Percentiles rank a stretch among this genome's conserved stretches.
Evolutionary conservation across 2,329 filamentous ascomycete species (phyloP).

Genomic region (Microdochium paspali): DNA sequence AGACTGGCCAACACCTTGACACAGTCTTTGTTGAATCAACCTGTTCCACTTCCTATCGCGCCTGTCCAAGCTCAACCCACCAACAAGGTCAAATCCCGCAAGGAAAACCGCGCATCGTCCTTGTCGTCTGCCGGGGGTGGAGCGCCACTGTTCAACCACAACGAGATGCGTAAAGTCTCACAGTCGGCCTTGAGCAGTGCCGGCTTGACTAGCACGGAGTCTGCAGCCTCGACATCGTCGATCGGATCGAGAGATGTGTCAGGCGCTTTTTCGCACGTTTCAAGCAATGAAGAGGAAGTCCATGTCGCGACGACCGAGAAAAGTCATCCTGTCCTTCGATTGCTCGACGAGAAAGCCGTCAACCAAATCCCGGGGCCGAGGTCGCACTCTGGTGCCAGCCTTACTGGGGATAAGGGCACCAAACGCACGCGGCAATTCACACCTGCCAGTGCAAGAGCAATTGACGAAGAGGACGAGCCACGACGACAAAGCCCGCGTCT

Average conservation of each 20-base stretch:
- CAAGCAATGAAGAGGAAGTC: not conserved
- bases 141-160: conserved; percentile 10
- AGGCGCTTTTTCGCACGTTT: conserved; percentile 1
- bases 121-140: conserved; percentile 7
- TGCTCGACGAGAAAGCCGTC: conserved; percentile 8
- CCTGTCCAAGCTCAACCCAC: conserved; percentile 20
- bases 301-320: not conserved
- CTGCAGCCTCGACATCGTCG: not conserved
- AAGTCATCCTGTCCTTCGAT: conserved; percentile 5
- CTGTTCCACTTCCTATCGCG: conserved; percentile 25
- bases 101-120: conserved; percentile 26
- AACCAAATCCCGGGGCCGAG: not conserved
- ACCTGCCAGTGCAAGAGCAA: conserved; percentile 31
- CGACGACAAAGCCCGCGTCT: conserved; percentile 22
- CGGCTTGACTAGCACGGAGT: conserved; percentile 6
- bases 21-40: conserved; percentile 38
- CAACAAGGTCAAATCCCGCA: conserved; percentile 31
- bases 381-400: conserved; percentile 5
- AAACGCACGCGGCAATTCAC: conserved; percentile 39
- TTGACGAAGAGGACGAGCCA: conserved; percentile 38
- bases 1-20: conserved; percentile 34
- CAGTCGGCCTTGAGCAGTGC: conserved; percentile 24
- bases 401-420: conserved; percentile 22
- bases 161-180: conserved; percentile 29
- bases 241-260: conserved; percentile 1